These are phyloP conservation scores for Candida suzukii DNA, from an alignment of 805 yeast species.

Conservation along the genomic window DNA sequence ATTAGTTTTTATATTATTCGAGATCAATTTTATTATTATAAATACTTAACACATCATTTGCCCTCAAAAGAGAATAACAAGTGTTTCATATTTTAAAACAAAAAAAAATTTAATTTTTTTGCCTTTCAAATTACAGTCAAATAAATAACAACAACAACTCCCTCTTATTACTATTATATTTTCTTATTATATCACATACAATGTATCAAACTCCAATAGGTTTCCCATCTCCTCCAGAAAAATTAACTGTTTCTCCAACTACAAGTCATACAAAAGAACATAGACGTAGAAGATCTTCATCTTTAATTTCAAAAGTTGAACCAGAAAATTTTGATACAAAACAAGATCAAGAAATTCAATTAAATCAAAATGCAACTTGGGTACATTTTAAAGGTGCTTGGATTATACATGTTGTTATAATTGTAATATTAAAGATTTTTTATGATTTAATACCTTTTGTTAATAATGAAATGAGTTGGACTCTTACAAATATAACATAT, in stretches of 20 bases:
- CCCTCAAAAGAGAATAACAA: no score
- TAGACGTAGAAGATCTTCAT: constrained; percentile 69
- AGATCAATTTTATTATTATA: no score
- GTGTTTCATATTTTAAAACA: no score
- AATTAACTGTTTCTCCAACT: constrained; percentile 27
- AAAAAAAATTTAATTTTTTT: no score
- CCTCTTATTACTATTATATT: neutral
- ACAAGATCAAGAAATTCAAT: constrained; percentile 82
- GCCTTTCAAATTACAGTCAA: no score
- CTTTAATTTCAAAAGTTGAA: constrained; percentile 84
- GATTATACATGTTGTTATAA: constrained; percentile 84
- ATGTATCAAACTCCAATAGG: constrained; percentile 20
- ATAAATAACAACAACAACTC: no score
- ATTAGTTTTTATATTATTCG: no score
- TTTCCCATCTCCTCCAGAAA: constrained; percentile 28
- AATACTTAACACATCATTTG: no score
- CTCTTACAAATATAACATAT: constrained; percentile 84
- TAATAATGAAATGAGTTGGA: constrained; percentile 84
- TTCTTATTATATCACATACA: neutral
- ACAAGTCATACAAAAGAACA: constrained; percentile 27
- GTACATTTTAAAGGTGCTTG: constrained; percentile 95
- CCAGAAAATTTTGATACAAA: constrained; percentile 90
- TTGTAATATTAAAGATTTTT: constrained; percentile 63
- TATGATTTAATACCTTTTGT: constrained; percentile 79
- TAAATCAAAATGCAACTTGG: constrained; percentile 94